Evolutionary conservation across 2,329 filamentous ascomycete species (phyloP).

Genomic region (Nemania sp.): DNA sequence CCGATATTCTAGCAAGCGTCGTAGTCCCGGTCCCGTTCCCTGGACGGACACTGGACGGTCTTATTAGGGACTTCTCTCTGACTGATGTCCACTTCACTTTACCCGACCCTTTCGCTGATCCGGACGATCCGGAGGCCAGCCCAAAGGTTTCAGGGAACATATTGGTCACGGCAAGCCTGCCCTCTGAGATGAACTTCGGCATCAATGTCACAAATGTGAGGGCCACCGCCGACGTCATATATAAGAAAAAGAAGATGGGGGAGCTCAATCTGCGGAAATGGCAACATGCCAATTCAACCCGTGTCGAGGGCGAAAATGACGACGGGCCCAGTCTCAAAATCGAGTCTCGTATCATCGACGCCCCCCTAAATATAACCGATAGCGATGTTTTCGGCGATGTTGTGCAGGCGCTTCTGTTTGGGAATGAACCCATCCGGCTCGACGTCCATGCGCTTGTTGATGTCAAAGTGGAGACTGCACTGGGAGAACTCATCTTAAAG

Average conservation of each 20-base stretch:
- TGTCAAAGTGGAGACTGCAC: conserved; percentile 77
- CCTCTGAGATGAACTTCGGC: conserved; percentile 84
- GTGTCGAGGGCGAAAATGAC: conserved; percentile 59
- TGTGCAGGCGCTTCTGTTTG: conserved; percentile 79
- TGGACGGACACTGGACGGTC: conserved; percentile 76
- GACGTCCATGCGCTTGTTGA: conserved; percentile 80
- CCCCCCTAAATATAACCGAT: conserved; percentile 82
- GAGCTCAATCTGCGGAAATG: conserved; percentile 78
- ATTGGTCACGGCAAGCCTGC: conserved; percentile 76
- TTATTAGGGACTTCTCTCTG: conserved; percentile 87
- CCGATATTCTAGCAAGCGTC: conserved; percentile 77
- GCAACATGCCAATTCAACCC: conserved; percentile 83
- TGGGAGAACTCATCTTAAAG: conserved; percentile 81
- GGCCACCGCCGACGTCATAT: conserved; percentile 80
- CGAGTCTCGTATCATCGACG: conserved; percentile 74
- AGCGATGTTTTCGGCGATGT: conserved; percentile 78
- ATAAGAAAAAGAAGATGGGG: conserved; percentile 77
- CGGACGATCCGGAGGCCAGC: conserved; percentile 70
- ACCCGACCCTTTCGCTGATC: conserved; percentile 79
- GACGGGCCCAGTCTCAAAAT: conserved; percentile 71
- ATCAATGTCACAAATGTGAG: conserved; percentile 77
- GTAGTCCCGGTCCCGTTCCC: conserved; percentile 85
- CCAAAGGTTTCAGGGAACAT: conserved; percentile 85
- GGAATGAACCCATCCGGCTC: conserved; percentile 69
- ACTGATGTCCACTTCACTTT: conserved; percentile 84